Conservation (phyloP, 2,329 filamentous ascomycete genomes). For the Pseudogymnoascus sp. region DNA sequence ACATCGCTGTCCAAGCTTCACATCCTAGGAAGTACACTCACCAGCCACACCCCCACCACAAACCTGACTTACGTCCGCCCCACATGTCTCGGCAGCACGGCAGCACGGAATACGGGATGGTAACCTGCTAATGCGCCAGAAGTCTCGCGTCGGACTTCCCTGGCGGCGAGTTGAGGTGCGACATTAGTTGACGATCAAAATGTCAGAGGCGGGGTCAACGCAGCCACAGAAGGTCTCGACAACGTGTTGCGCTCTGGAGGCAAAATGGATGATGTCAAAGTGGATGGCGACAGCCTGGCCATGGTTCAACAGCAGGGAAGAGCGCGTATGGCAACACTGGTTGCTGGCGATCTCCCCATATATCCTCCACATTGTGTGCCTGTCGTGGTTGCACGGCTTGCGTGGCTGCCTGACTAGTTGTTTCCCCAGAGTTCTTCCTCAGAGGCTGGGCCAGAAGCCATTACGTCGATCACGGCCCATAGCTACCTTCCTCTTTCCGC, state of each 20-base stretch:
- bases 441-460: not conserved
- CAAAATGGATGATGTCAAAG: not conserved
- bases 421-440: not conserved
- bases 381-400: not conserved
- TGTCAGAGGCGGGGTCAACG: not conserved
- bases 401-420: not conserved
- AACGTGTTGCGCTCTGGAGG: not conserved
- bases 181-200: not conserved
- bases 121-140: not conserved
- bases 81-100: not conserved
- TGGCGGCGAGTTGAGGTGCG: not conserved
- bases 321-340: not conserved
- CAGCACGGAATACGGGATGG: constrained; percentile 4
- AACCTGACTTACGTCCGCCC: not conserved
- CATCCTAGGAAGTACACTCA: not conserved
- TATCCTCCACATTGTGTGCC: not conserved
- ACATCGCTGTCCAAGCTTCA: constrained; percentile 5
- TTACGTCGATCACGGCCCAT: not conserved
- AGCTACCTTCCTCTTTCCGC: not conserved
- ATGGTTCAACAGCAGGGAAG: not conserved
- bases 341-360: not conserved
- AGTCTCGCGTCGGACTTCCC: not conserved
- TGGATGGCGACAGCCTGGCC: not conserved
- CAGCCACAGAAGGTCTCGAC: not conserved
- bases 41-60: not conserved